Percentiles rank a stretch among this genome's conserved stretches.
phyloP scores from a whole-genome alignment of 1,284 basidiomycete genomes.

The Fistulinella staudtii region DNA sequence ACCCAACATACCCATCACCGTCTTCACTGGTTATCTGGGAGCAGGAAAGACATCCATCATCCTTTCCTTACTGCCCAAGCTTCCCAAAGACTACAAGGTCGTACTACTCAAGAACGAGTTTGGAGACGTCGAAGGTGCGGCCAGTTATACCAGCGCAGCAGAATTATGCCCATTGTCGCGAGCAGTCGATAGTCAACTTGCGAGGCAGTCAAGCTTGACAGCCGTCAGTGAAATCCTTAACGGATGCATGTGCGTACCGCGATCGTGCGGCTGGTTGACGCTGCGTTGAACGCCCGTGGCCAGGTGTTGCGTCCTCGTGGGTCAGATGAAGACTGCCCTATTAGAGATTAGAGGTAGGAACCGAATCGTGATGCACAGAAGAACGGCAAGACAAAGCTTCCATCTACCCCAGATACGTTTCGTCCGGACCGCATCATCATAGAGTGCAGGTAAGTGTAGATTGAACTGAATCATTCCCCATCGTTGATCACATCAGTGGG shows the following conservation, averaged over 20 bases:
- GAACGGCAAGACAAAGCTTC: too few species aligned
- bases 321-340: slow-evolving; percentile 86
- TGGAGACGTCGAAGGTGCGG: slow-evolving; percentile 71
- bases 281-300: background rate
- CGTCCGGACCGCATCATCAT: slow-evolving; percentile 86
- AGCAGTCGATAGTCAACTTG: slow-evolving; percentile 83
- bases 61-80: slow-evolving; percentile 72
- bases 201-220: slow-evolving; percentile 74
- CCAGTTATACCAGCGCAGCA: slow-evolving; percentile 1
- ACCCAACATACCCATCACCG: slow-evolving; percentile 67
- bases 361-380: background rate
- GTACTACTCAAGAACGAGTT: slow-evolving; percentile 89
- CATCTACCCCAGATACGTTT: slow-evolving; percentile 57
- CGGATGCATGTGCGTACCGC: slow-evolving; percentile 73
- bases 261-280: background rate
- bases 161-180: slow-evolving; percentile 2
- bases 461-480: background rate
- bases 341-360: slow-evolving; percentile 74
- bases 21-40: slow-evolving; percentile 83
- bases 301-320: slow-evolving; percentile 88
- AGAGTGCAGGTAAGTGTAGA: slow-evolving; percentile 76
- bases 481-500: slow-evolving; percentile 46
- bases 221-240: slow-evolving; percentile 90
- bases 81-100: slow-evolving; percentile 80
- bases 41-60: slow-evolving; percentile 76